Percentiles rank a stretch among this genome's conserved stretches.
These are phyloP conservation scores for Raphidocelis subcapitata DNA, from an alignment of 139 green algal genomes.

Conservation along the genomic window DNA sequence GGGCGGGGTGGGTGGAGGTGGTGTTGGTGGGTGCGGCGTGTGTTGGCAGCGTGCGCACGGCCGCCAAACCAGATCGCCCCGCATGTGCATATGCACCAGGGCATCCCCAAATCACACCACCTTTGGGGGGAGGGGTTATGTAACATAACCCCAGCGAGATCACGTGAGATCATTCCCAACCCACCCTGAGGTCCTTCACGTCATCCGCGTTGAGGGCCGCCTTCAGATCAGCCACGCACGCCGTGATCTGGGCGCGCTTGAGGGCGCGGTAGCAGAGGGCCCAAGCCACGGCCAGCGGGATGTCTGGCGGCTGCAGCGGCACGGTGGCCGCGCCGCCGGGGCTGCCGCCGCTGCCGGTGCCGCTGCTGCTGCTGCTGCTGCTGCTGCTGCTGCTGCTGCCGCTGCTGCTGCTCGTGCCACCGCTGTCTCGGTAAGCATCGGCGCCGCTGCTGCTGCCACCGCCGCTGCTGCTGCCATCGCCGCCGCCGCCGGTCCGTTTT, in stretches of 20 bases:
- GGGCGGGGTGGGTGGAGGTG: no score
- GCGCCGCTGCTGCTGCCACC: no score
- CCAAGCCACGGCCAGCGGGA: conserved; percentile 21
- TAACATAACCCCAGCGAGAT: background rate
- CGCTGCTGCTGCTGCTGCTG: background rate
- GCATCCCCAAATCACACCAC: background rate
- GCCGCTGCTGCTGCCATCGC: no score
- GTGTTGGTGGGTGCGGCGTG: no score
- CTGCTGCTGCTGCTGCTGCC: background rate
- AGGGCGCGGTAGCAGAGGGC: conserved; percentile 15
- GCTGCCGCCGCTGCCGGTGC: background rate
- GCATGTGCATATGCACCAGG: background rate
- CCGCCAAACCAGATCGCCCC: background rate
- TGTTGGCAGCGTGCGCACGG: background rate
- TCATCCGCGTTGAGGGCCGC: background rate
- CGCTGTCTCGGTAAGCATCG: background rate
- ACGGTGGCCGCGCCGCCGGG: no score
- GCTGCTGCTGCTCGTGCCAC: conserved; percentile 5
- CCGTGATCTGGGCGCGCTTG: conserved; percentile 14
- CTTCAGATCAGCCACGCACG: background rate
- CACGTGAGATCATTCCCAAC: conserved; percentile 3
- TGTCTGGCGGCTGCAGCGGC: conserved; percentile 3
- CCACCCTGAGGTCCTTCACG: conserved; percentile 2
- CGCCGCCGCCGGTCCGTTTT: no score
- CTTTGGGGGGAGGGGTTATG: no score